Evolutionary conservation across 1,284 basidiomycete genomes (phyloP).

Genomic region (Ustilago crameri): DNA sequence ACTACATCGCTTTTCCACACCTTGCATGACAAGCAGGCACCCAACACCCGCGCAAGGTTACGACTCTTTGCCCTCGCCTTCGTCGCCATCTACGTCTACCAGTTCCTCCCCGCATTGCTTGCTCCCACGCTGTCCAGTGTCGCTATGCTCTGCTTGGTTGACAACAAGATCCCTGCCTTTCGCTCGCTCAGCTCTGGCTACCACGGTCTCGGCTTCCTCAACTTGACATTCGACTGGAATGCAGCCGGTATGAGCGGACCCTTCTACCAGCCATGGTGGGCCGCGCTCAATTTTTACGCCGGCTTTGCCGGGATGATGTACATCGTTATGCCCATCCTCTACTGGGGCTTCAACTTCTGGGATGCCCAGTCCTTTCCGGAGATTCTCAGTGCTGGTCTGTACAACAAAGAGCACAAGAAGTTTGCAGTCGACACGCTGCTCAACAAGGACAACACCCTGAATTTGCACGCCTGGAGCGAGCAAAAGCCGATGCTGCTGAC

Average conservation of each 20-base stretch:
- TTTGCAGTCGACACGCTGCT: slow-evolving; percentile 60
- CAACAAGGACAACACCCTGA: slow-evolving; percentile 69
- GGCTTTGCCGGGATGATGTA: slow-evolving; percentile 70
- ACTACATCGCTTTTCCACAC: slow-evolving; percentile 72
- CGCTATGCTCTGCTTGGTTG: slow-evolving; percentile 70
- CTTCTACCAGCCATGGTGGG: slow-evolving; percentile 72
- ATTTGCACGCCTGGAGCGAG: slow-evolving; percentile 68
- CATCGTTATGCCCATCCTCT: slow-evolving; percentile 70
- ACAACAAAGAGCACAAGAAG: slow-evolving; percentile 56
- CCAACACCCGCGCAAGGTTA: slow-evolving; percentile 68
- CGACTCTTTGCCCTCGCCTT: slow-evolving; percentile 70
- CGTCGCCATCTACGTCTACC: slow-evolving; percentile 69
- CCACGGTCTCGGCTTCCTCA: slow-evolving; percentile 71
- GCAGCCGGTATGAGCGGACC: slow-evolving; percentile 70
- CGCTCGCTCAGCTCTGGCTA: slow-evolving; percentile 71
- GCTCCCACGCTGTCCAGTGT: slow-evolving; percentile 71
- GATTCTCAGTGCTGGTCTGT: slow-evolving; percentile 70
- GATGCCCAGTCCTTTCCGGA: slow-evolving; percentile 66
- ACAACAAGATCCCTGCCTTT: slow-evolving; percentile 69
- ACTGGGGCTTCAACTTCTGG: slow-evolving; percentile 70
- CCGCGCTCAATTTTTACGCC: slow-evolving; percentile 68
- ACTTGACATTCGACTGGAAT: slow-evolving; percentile 72
- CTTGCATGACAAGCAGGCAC: slow-evolving; percentile 69
- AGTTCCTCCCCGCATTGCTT: slow-evolving; percentile 71
- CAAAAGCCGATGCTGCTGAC: slow-evolving; percentile 70